Conservation (phyloP, 2,329 filamentous ascomycete species). For the Claviceps sp. region DNA sequence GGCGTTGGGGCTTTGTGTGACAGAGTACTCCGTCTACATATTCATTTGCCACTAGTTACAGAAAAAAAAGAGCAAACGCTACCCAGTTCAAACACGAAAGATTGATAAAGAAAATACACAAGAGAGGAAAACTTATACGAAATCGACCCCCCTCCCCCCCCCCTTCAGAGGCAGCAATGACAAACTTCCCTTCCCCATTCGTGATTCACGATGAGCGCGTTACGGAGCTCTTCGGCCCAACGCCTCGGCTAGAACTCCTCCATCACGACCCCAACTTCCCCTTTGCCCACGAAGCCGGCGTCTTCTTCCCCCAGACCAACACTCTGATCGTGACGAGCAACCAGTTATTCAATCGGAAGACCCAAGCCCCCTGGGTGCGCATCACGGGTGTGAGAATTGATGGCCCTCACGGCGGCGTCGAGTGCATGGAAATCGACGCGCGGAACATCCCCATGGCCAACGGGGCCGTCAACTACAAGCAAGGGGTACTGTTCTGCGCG, state of each 20-base stretch:
- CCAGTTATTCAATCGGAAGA: conserved; percentile 10
- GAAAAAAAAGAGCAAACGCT: too few relatives aligned
- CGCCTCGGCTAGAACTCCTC: background rate
- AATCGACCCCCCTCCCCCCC: background rate
- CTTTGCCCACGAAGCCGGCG: conserved; percentile 35
- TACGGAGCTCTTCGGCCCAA: background rate
- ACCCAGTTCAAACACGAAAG: too few relatives aligned
- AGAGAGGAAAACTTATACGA: too few relatives aligned
- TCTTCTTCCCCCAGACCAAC: conserved; percentile 18
- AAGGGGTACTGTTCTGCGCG: conserved; percentile 4
- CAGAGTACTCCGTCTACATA: too few relatives aligned
- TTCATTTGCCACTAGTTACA: too few relatives aligned
- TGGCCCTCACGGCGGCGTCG: conserved; percentile 9
- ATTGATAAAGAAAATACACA: too few relatives aligned
- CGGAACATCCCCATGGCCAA: conserved; percentile 10
- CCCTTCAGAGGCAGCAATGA: background rate
- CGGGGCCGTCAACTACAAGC: conserved; percentile 11
- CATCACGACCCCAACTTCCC: background rate
- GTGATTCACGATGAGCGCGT: background rate
- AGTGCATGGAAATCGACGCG: conserved; percentile 10
- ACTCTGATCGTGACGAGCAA: conserved; percentile 9
- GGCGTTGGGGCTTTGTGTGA: too few relatives aligned
- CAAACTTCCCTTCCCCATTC: background rate
- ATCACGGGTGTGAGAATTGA: conserved; percentile 8
- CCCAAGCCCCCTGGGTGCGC: conserved; percentile 23